Conservation (phyloP, 768 basidiomycete species). For the Suillus discolor region DNA sequence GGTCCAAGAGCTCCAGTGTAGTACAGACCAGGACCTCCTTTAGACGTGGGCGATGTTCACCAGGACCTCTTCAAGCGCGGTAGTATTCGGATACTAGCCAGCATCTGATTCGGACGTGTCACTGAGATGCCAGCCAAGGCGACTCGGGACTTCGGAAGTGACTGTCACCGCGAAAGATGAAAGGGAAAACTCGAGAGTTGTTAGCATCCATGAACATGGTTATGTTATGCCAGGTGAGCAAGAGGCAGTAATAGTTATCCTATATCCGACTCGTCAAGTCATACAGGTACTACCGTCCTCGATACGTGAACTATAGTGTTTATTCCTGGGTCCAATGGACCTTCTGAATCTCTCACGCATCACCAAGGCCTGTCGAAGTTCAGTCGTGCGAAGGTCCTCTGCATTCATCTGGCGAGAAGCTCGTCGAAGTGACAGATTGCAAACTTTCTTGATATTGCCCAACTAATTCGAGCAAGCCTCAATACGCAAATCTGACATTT, state of each 20-base stretch:
- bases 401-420: slow-evolving; percentile 32
- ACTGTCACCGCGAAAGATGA: not conserved
- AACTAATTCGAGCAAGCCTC: slow-evolving; percentile 18
- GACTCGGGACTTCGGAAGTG: not conserved
- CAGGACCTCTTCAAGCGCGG: not conserved
- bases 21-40: not conserved
- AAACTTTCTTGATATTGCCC: slow-evolving; percentile 18
- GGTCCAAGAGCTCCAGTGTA: not conserved
- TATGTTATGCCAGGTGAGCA: slow-evolving; percentile 20
- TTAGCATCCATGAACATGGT: slow-evolving; percentile 36
- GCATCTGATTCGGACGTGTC: no score
- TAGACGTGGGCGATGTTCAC: not conserved
- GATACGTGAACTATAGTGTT: not conserved
- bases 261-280: not conserved
- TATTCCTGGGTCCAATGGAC: slow-evolving; percentile 43
- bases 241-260: not conserved
- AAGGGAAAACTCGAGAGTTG: slow-evolving; percentile 5
- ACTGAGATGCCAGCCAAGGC: no score
- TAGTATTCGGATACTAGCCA: not conserved
- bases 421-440: slow-evolving; percentile 28
- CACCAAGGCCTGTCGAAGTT: slow-evolving; percentile 36
- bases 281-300: not conserved
- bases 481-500: slow-evolving; percentile 19
- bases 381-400: slow-evolving; percentile 35
- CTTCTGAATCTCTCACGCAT: slow-evolving; percentile 43